Base-by-base conservation (phyloP, 371 early-diverging fungal genomes). In the Mortierella sp. region DNA sequence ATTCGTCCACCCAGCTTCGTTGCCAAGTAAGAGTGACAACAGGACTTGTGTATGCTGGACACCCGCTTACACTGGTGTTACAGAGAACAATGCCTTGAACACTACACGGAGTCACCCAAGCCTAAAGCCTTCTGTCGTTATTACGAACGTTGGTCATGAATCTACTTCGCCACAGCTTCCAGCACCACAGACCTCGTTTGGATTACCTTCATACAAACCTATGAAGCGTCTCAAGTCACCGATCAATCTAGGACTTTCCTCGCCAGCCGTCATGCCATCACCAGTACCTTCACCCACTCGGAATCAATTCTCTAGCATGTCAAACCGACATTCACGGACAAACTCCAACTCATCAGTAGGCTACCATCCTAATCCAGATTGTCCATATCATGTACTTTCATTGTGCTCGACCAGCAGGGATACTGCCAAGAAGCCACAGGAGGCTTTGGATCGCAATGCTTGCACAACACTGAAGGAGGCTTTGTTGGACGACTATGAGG, bases 181-280 rank as follows among this genome's bases (percentile, higher is more conserved):
- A 14, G 28, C 22, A 19, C n/a, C 28, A 7, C 34, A 44, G 3
- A 17, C 47, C 12, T n/a, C 24, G 13, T 21, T 39, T 7, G 56
- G 22, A 24, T 13, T 47, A 0, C 57, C 66, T 2, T 54, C 77
- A 14, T 64, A 57, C 44, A 76, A 52, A 47, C 60, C 77, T 1
- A 64, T 76, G 45, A 76, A 67, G 22, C 77, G 77, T 0, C 48
- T 76, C 21, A 76, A 69, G 50, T 69, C 77, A 0, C 61, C 77
- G 0, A 22, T 69, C 22, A 69, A 24, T 25, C 54, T 65, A 9
- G 64, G 64, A 19, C 54, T 41, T 13, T 49, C 57, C 10, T 50
- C 58, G 0, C 19, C 64, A 3, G 37, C 40, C 1, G 13, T 49
- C 1, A 24, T 37, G 31, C 43, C 65, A 8, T 58, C 69, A 2